phyloP scores from a whole-genome alignment of 139 green algal genomes.

The Chlorokybus atmophyticus region DNA sequence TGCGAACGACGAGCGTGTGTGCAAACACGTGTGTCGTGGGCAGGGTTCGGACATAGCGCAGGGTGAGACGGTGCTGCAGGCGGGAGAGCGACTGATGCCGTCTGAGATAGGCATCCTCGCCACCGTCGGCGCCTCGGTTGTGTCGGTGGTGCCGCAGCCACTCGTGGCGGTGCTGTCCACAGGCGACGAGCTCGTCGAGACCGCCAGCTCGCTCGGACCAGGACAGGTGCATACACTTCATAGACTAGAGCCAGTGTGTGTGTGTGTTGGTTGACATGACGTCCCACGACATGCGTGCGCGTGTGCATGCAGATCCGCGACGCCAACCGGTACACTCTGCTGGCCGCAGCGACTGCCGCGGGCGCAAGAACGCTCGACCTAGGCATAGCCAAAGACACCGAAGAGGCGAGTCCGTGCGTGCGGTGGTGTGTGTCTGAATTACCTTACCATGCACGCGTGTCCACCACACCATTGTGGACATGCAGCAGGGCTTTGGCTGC shows the following conservation, averaged over 20 bases:
- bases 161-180: conserved; percentile 79
- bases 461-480: not conserved
- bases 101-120: conserved; percentile 83
- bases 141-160: conserved; percentile 34
- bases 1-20: not conserved
- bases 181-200: conserved; percentile 59
- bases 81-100: conserved; percentile 51
- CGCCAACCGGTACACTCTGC: conserved; percentile 76
- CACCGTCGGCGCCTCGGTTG: conserved; percentile 51
- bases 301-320: conserved; percentile 67
- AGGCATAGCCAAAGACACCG: conserved; percentile 56
- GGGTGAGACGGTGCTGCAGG: conserved; percentile 49
- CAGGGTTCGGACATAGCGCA: conserved; percentile 26
- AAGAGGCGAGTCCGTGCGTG: not conserved
- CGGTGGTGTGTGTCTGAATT: no score
- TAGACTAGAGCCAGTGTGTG: no score
- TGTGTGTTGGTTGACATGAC: no score
- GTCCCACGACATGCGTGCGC: no score
- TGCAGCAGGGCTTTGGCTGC: not conserved
- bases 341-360: conserved; percentile 44
- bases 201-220: no score
- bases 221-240: no score
- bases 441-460: no score
- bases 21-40: not conserved
- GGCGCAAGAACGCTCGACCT: conserved; percentile 41